Conservation (phyloP, 2,329 filamentous ascomycete species). For the Fusarium transvaalense region DNA sequence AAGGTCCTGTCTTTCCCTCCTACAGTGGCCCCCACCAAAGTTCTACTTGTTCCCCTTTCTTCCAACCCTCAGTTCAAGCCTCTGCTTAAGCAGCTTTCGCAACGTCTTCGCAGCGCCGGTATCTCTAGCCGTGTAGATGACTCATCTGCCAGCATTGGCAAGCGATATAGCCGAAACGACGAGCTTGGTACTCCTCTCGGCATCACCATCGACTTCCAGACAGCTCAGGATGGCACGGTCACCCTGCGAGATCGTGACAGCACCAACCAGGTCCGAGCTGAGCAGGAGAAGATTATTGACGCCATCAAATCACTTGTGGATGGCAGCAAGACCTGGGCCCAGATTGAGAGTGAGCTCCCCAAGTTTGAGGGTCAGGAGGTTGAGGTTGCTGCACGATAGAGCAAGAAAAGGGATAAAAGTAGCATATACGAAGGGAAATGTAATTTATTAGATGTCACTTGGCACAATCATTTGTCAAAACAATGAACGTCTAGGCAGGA, state of each 20-base stretch:
- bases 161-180: constrained; percentile 94
- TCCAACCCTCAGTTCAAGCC: constrained; percentile 84
- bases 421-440: constrained; percentile 30
- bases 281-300: constrained; percentile 81
- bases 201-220: constrained; percentile 96
- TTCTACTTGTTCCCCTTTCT: constrained; percentile 90
- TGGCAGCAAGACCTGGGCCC: constrained; percentile 69
- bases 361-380: constrained; percentile 84
- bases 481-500: constrained; percentile 19
- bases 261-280: constrained; percentile 89
- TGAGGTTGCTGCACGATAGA: constrained; percentile 57
- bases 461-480: constrained; percentile 9
- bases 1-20: constrained; percentile 67
- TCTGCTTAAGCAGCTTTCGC: constrained; percentile 77
- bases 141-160: constrained; percentile 91
- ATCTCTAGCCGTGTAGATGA: constrained; percentile 90
- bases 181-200: constrained; percentile 95
- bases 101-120: constrained; percentile 79
- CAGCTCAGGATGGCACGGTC: constrained; percentile 85
- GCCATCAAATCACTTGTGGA: constrained; percentile 72
- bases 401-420: constrained; percentile 9
- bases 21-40: constrained; percentile 91
- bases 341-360: constrained; percentile 82
- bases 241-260: constrained; percentile 92
- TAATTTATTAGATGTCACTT: constrained; percentile 43